A percentile compares a stretch with the other conserved stretches of the same genome.
Evolutionary conservation across 2,329 filamentous ascomycete genomes (phyloP).

Genomic region (Claviceps sp.): DNA sequence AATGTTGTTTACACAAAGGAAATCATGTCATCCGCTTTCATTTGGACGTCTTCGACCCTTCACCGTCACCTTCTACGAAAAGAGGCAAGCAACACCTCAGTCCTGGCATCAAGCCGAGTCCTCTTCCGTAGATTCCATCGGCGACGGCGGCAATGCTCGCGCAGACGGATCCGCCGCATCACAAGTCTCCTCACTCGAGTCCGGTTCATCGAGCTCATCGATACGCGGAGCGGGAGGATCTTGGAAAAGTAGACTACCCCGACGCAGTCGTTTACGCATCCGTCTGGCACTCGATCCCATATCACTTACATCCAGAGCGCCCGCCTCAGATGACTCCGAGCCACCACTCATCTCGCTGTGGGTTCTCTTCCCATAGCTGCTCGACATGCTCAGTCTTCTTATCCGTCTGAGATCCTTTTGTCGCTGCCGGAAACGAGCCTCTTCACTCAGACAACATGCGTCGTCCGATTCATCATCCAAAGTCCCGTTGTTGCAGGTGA

Average conservation of each 20-base stretch:
- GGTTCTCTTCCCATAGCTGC: conserved; percentile 41
- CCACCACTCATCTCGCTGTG: conserved; percentile 41
- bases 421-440: conserved; percentile 25
- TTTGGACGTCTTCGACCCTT: neutral
- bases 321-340: conserved; percentile 29
- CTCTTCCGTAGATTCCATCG: conserved; percentile 37
- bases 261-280: conserved; percentile 32
- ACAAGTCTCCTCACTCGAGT: conserved; percentile 32
- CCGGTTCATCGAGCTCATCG: conserved; percentile 40
- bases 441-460: conserved; percentile 20
- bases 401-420: conserved; percentile 30
- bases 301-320: conserved; percentile 26
- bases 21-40: neutral
- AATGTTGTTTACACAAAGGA: too few relatives aligned
- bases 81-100: neutral
- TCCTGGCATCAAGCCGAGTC: conserved; percentile 18
- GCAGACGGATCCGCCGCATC: conserved; percentile 28
- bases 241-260: conserved; percentile 33
- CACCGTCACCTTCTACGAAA: neutral
- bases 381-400: conserved; percentile 36
- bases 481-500: conserved; percentile 29
- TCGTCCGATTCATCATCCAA: conserved; percentile 22
- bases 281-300: conserved; percentile 35
- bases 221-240: conserved; percentile 37
- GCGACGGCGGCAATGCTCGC: conserved; percentile 36